Evolutionary conservation across 1,284 basidiomycete species (phyloP).

Genomic region (Cryptococcus sp.): DNA sequence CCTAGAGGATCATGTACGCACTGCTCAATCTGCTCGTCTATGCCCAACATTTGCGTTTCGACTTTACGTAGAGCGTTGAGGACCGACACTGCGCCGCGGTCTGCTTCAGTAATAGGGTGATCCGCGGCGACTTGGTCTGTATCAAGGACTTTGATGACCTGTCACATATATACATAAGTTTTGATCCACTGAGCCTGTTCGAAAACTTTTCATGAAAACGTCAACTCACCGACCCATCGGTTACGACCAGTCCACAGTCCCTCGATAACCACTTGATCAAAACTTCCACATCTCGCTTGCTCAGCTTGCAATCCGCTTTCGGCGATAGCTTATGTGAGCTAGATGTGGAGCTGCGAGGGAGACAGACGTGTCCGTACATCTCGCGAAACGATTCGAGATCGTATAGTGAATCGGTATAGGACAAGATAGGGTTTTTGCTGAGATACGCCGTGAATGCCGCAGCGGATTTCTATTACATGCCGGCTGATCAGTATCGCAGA

Average conservation of each 20-base stretch:
- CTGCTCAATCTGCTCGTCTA: slow-evolving; percentile 66
- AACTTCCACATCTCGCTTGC: slow-evolving; percentile 60
- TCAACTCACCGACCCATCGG: slow-evolving; percentile 64
- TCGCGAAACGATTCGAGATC: slow-evolving; percentile 63
- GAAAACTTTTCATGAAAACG: neutral
- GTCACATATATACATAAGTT: too few species aligned
- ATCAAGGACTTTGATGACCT: slow-evolving; percentile 75
- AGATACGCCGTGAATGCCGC: slow-evolving; percentile 62
- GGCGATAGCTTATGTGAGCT: slow-evolving; percentile 10
- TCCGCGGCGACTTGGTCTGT: slow-evolving; percentile 39
- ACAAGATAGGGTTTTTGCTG: slow-evolving; percentile 56
- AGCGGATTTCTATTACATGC: slow-evolving; percentile 57
- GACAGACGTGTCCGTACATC: slow-evolving; percentile 60
- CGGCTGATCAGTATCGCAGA: slow-evolving; percentile 6
- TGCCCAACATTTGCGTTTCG: slow-evolving; percentile 48
- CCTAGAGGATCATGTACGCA: slow-evolving; percentile 43
- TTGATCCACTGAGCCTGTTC: neutral
- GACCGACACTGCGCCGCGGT: slow-evolving; percentile 46
- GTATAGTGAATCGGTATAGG: slow-evolving; percentile 66
- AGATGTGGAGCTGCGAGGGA: slow-evolving; percentile 36
- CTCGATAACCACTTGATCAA: slow-evolving; percentile 75
- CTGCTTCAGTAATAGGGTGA: slow-evolving; percentile 51
- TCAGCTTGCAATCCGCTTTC: slow-evolving; percentile 17
- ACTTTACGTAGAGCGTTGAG: slow-evolving; percentile 37
- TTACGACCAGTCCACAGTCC: slow-evolving; percentile 66